Conservation (phyloP, 805 yeast genomes). For the Yueomyces sinensis region DNA sequence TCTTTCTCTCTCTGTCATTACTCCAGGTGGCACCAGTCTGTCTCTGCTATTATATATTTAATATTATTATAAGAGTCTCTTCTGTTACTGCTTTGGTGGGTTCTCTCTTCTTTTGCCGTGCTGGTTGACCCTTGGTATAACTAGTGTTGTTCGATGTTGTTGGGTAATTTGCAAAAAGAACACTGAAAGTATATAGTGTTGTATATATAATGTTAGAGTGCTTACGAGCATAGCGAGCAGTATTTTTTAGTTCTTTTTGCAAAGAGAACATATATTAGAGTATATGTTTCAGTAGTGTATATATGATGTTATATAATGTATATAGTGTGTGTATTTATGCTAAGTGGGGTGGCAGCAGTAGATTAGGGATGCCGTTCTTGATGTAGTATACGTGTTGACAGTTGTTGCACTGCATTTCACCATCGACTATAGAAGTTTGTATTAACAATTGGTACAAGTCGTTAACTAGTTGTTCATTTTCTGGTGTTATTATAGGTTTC, state of each 20-base stretch:
- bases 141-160: background rate
- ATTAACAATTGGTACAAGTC: constrained; percentile 58
- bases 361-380: constrained; percentile 89
- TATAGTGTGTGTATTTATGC: no score
- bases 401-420: constrained; percentile 76
- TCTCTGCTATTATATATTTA: no score
- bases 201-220: background rate
- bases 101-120: no score
- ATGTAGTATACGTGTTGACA: constrained; percentile 83
- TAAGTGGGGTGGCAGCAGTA: constrained; percentile 87
- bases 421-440: constrained; percentile 80
- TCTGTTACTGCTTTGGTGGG: no score
- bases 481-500: constrained; percentile 37
- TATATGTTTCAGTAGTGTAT: no score
- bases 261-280: background rate
- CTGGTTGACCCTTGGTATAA: no score
- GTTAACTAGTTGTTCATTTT: constrained; percentile 26
- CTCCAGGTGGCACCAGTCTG: no score
- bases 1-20: no score
- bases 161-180: background rate
- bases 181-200: background rate
- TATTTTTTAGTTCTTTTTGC: background rate
- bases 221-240: background rate
- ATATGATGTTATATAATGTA: no score
- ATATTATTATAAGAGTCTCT: no score